Conservation (phyloP, 192 early-diverging fungal genomes). For the Backusella sp. region DNA sequence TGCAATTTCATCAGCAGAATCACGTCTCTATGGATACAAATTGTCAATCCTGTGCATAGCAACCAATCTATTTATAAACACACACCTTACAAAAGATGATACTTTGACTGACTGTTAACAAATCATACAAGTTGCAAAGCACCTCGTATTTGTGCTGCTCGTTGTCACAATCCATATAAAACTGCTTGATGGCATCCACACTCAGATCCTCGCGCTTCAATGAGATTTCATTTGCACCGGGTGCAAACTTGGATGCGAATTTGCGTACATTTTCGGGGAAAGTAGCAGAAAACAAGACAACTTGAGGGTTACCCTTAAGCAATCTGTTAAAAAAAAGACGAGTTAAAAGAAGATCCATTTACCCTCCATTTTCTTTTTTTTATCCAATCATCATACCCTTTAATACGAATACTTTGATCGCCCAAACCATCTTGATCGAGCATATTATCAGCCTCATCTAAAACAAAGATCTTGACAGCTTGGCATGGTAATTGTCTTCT, state of each 20-base stretch:
- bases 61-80: too few species aligned
- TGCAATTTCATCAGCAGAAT: constrained; percentile 82
- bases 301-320: constrained; percentile 75
- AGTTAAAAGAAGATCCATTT: too few species aligned
- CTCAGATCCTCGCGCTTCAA: constrained; percentile 88
- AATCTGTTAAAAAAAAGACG: constrained; percentile 36
- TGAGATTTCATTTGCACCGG: constrained; percentile 85
- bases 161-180: constrained; percentile 92
- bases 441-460: constrained; percentile 99
- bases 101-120: constrained; percentile 93
- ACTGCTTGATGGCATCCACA: constrained; percentile 94
- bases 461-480: constrained; percentile 78
- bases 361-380: not conserved
- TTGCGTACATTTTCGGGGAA: constrained; percentile 77
- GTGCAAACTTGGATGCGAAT: constrained; percentile 85
- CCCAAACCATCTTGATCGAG: constrained; percentile 81
- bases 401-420: constrained; percentile 84
- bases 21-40: constrained; percentile 52
- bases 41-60: not conserved
- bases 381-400: constrained; percentile 52
- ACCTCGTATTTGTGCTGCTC: constrained; percentile 80
- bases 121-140: constrained; percentile 67
- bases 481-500: constrained; percentile 59
- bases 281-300: constrained; percentile 95
- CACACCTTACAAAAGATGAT: constrained; percentile 91